Evolutionary conservation across 1,139 yeast genomes (phyloP).

Genomic region (Suhomyces anneliseae): DNA sequence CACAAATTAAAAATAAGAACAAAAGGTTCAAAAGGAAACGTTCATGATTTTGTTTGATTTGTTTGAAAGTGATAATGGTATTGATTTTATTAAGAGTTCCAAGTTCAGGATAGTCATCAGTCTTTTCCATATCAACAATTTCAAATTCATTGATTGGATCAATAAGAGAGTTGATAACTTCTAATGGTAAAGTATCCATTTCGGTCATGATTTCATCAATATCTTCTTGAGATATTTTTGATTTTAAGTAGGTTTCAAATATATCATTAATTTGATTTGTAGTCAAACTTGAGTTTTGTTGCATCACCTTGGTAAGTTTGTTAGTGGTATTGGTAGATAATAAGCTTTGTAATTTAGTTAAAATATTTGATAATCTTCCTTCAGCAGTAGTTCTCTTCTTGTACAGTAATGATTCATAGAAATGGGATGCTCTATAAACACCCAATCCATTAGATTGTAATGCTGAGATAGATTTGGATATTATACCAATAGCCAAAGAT

Average conservation of each 20-base stretch:
- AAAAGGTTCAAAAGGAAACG: conserved; percentile 26
- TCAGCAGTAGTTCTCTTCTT: conserved; percentile 14
- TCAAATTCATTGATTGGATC: conserved; percentile 17
- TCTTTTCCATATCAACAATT: conserved; percentile 2
- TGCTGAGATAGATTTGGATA: conserved; percentile 14
- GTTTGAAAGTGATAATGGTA: conserved; percentile 26
- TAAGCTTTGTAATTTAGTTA: conserved; percentile 21
- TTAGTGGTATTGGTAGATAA: conserved; percentile 31
- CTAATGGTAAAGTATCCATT: conserved; percentile 28
- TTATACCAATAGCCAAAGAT: conserved; percentile 26
- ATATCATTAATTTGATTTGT: conserved; percentile 20
- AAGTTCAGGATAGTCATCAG: conserved; percentile 5
- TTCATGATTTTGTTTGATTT: conserved; percentile 29
- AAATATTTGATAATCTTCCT: conserved; percentile 23
- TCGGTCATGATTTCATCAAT: conserved; percentile 21
- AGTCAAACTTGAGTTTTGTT: conserved; percentile 14
- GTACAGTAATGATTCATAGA: conserved; percentile 27
- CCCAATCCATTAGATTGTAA: conserved; percentile 40
- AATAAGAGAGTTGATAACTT: conserved; percentile 25
- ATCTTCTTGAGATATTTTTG: conserved; percentile 27
- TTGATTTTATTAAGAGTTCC: conserved; percentile 25
- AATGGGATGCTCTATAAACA: conserved; percentile 33
- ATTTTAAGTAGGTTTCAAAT: conserved; percentile 23
- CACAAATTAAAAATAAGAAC: conserved; percentile 38
- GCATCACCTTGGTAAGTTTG: conserved; percentile 20